These are phyloP conservation scores for Pestalotiopsis sp. DNA, from an alignment of 2,329 filamentous ascomycete species.

Conservation along the genomic window DNA sequence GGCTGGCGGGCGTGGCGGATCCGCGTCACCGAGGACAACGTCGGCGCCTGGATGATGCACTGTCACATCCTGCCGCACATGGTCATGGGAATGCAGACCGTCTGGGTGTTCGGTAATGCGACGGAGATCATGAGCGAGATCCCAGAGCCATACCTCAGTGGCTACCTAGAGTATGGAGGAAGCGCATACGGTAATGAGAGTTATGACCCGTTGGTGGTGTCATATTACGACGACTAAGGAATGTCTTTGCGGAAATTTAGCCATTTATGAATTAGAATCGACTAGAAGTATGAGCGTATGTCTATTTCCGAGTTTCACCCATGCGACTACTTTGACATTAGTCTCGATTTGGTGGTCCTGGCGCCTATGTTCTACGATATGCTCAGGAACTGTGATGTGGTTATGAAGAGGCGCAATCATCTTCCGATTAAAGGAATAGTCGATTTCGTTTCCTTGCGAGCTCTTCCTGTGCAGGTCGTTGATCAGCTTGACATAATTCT, in stretches of 20 bases:
- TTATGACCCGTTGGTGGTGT: slow-evolving; percentile 34
- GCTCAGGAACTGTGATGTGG: too few species aligned
- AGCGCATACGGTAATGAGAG: slow-evolving; percentile 46
- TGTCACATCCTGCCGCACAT: slow-evolving; percentile 63
- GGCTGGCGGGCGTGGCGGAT: slow-evolving; percentile 67
- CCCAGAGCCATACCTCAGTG: slow-evolving; percentile 37
- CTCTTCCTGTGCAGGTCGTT: too few species aligned
- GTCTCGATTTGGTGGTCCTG: too few species aligned
- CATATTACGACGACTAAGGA: not conserved
- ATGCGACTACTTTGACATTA: not conserved
- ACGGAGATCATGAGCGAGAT: slow-evolving; percentile 36
- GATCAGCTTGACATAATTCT: too few species aligned
- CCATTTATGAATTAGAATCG: not conserved
- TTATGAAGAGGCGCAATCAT: too few species aligned
- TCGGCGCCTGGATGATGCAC: slow-evolving; percentile 66
- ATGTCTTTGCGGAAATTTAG: slow-evolving; percentile 1
- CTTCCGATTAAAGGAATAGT: too few species aligned
- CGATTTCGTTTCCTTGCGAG: too few species aligned
- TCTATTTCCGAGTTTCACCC: not conserved
- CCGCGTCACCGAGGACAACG: slow-evolving; percentile 41
- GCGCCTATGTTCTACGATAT: too few species aligned
- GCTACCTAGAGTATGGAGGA: slow-evolving; percentile 48
- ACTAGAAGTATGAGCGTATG: too few species aligned
- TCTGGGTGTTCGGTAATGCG: slow-evolving; percentile 44
- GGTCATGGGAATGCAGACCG: slow-evolving; percentile 56